Conservation (phyloP, 139 green algal genomes). For the Chlamydomonas schloesseri region DNA sequence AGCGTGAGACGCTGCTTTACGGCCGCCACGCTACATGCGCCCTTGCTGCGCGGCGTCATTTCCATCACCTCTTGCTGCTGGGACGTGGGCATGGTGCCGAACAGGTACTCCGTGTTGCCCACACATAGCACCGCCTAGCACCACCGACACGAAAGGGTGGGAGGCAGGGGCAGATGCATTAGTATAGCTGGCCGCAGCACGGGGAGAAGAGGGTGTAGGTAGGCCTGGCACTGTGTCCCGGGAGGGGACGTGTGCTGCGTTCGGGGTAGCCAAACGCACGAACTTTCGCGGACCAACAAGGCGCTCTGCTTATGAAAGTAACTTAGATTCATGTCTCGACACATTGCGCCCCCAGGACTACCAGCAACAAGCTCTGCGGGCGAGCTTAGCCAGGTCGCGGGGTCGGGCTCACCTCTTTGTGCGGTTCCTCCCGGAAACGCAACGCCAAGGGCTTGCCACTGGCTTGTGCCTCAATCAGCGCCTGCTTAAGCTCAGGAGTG, state of each 20-base stretch:
- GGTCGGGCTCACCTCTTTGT: conserved; percentile 11
- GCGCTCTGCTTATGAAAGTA: too few relatives aligned
- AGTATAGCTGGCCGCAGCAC: too few relatives aligned
- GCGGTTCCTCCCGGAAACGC: conserved; percentile 23
- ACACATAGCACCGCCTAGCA: conserved; percentile 33
- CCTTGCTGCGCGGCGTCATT: neutral
- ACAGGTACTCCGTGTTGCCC: conserved; percentile 1
- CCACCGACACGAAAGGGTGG: neutral
- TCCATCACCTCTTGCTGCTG: conserved; percentile 13
- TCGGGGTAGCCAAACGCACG: neutral
- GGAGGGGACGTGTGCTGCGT: too few relatives aligned
- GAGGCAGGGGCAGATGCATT: neutral
- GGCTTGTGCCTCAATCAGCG: neutral
- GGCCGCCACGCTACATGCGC: neutral
- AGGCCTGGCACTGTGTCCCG: too few relatives aligned
- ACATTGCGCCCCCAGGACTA: too few relatives aligned
- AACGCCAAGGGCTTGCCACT: conserved; percentile 5
- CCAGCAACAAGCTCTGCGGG: too few relatives aligned
- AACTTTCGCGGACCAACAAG: too few relatives aligned
- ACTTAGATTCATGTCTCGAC: too few relatives aligned
- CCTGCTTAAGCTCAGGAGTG: conserved; percentile 32
- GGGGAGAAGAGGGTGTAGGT: too few relatives aligned
- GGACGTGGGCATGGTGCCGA: neutral
- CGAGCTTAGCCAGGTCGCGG: too few relatives aligned
- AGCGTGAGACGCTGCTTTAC: conserved; percentile 20